Conservation (phyloP, 23 red algal species). For the Gracilaria gracilis region DNA sequence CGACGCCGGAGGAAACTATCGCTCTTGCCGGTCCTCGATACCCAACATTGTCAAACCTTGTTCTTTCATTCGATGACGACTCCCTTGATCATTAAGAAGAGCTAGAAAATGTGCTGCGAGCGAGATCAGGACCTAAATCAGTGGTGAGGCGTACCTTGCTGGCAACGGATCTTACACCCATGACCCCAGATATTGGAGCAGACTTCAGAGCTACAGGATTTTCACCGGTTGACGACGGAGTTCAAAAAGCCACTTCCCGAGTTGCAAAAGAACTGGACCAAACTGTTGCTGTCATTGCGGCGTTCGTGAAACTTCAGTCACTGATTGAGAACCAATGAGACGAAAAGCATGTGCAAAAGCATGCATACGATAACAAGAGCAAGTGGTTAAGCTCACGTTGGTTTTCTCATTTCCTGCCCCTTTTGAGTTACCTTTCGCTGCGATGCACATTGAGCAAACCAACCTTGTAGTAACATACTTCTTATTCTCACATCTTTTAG, state of each 20-base stretch:
- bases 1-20: conserved; percentile 61
- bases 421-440: too few relatives aligned
- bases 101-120: conserved; percentile 49
- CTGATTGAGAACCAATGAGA: neutral
- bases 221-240: conserved; percentile 32
- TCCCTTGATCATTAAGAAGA: conserved; percentile 63
- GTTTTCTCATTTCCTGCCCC: too few relatives aligned
- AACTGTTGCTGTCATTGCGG: conserved; percentile 61
- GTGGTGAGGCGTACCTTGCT: conserved; percentile 60
- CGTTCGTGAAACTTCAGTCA: conserved; percentile 47
- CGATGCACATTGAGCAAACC: too few relatives aligned
- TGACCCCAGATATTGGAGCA: conserved; percentile 59
- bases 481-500: neutral
- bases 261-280: conserved; percentile 50
- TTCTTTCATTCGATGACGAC: conserved; percentile 77
- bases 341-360: neutral
- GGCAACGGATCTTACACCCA: conserved; percentile 79
- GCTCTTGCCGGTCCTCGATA: conserved; percentile 54
- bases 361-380: neutral
- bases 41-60: conserved; percentile 50
- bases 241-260: conserved; percentile 44
- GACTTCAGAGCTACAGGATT: conserved; percentile 39
- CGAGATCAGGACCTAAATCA: conserved; percentile 33
- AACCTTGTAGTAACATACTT: too few relatives aligned
- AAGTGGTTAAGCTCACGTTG: too few relatives aligned